phyloP scores from a whole-genome alignment of 202 grass and related monocot species.

The Elaeis oleifera region DNA sequence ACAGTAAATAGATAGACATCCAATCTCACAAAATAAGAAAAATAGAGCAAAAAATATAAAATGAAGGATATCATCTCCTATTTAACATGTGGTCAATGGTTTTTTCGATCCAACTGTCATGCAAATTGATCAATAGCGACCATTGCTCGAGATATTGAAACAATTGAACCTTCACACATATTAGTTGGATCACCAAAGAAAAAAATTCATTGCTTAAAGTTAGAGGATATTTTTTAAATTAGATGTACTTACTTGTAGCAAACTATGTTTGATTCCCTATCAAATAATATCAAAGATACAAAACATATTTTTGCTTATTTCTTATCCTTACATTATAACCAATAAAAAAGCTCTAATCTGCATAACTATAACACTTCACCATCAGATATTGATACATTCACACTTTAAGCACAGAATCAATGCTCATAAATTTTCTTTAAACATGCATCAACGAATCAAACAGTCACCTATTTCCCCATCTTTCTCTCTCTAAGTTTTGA shows the following conservation, averaged over 20 bases:
- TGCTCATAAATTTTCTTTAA: slow-evolving; percentile 27
- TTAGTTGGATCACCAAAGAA: slow-evolving; percentile 5
- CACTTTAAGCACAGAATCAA: slow-evolving; percentile 64
- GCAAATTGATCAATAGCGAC: slow-evolving; percentile 65
- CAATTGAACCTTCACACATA: slow-evolving; percentile 83
- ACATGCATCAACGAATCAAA: too few species aligned
- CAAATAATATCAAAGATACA: not conserved
- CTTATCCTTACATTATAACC: slow-evolving; percentile 55
- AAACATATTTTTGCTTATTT: not conserved
- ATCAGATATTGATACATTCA: slow-evolving; percentile 48
- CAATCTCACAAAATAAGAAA: too few species aligned
- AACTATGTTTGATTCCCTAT: too few species aligned
- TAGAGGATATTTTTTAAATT: too few species aligned
- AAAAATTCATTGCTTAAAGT: too few species aligned
- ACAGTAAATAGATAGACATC: too few species aligned
- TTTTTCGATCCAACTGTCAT: slow-evolving; percentile 55
- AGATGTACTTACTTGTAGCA: too few species aligned
- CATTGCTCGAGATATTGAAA: slow-evolving; percentile 71
- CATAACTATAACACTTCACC: slow-evolving; percentile 78
- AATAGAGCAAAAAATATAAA: too few species aligned
- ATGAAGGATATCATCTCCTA: too few species aligned
- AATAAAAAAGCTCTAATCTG: slow-evolving; percentile 62
- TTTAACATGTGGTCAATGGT: slow-evolving; percentile 33
- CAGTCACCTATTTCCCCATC: too few species aligned
- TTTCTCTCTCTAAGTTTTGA: too few species aligned